Percentiles rank a stretch among this genome's conserved stretches.
phyloP scores from a whole-genome alignment of 371 early-diverging fungal species.

The Rhizomucor pusillus region DNA sequence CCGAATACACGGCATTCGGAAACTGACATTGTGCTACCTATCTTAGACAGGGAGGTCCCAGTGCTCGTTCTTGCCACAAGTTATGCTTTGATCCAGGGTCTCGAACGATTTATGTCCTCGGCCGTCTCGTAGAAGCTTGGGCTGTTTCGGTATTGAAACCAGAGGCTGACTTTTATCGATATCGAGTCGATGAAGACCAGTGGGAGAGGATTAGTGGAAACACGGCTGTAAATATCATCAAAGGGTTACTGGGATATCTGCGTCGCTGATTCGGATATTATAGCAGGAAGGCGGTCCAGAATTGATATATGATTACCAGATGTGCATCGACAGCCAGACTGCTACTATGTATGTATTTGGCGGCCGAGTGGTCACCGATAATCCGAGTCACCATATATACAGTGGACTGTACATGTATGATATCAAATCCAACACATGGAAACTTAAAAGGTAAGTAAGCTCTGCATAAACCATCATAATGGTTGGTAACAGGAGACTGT shows the following conservation, averaged over 20 bases:
- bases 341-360: constrained; percentile 88
- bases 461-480: not conserved
- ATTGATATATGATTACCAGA: constrained; percentile 93
- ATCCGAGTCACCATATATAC: constrained; percentile 64
- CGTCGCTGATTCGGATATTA: not conserved
- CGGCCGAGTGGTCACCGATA: constrained; percentile 70
- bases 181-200: constrained; percentile 58
- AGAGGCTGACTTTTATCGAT: constrained; percentile 87
- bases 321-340: constrained; percentile 77
- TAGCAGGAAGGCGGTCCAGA: constrained; percentile 79
- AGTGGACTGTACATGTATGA: constrained; percentile 85
- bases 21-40: no score
- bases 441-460: constrained; percentile 54
- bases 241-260: not conserved
- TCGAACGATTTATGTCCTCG: constrained; percentile 78
- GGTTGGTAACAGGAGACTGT: constrained; percentile 4
- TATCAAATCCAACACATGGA: constrained; percentile 65
- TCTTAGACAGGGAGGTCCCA: constrained; percentile 85
- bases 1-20: not conserved
- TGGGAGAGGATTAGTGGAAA: constrained; percentile 79
- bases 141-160: constrained; percentile 55
- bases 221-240: constrained; percentile 40
- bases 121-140: constrained; percentile 82
- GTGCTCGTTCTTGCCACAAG: constrained; percentile 90
- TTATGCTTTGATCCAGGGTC: constrained; percentile 81